Evolutionary conservation across 78 protist species (phyloP).

Genomic region (Emiliania huxleyi): DNA sequence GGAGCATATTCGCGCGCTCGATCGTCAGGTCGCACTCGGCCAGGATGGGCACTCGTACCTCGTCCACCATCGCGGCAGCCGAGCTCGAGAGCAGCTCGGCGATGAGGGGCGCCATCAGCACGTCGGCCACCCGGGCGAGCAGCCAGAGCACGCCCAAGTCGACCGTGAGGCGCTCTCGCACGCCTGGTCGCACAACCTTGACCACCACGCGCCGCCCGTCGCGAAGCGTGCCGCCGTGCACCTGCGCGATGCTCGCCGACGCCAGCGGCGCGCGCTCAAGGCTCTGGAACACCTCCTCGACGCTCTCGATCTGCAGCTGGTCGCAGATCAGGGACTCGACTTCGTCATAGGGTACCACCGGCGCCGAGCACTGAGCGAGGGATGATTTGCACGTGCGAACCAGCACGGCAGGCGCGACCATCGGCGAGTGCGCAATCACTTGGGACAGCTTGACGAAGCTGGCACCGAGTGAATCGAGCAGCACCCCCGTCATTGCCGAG

Average conservation of each 20-base stretch:
- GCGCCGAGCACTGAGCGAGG: neutral
- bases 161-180: neutral
- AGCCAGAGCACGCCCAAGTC: neutral
- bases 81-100: neutral
- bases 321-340: neutral
- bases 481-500: no score
- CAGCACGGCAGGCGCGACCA: neutral
- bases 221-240: slow-evolving; percentile 46
- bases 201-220: slow-evolving; percentile 58
- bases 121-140: neutral
- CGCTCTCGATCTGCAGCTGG: neutral
- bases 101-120: neutral
- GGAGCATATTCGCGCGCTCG: no score
- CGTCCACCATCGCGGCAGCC: neutral
- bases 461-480: neutral
- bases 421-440: neutral
- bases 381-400: neutral
- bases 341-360: neutral
- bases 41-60: neutral
- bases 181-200: slow-evolving; percentile 64
- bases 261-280: slow-evolving; percentile 63
- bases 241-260: slow-evolving; percentile 65
- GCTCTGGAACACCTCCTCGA: slow-evolving; percentile 30
- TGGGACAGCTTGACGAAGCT: neutral
- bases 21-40: no score